Conservation (phyloP, 306 rosid genomes). For the Herpetospermum pedunculosum region DNA sequence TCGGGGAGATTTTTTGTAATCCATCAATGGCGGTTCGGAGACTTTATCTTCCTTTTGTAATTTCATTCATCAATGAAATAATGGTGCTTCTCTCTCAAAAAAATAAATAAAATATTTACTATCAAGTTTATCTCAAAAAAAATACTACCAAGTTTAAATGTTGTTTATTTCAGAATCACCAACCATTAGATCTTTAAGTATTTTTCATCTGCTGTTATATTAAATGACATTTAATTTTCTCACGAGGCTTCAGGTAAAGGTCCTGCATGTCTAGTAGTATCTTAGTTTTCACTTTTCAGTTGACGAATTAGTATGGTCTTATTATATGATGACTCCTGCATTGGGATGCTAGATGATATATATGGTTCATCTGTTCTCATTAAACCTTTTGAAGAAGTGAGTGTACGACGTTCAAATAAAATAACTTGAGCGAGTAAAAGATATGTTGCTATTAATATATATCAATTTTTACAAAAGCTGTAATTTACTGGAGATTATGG, state of each 20-base stretch:
- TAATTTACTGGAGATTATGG: not conserved
- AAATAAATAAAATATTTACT: no score
- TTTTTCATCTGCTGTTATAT: not conserved
- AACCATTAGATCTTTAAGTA: not conserved
- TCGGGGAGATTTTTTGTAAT: no score
- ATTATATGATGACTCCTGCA: not conserved
- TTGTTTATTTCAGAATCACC: not conserved
- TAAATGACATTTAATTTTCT: not conserved
- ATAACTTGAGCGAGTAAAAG: not conserved
- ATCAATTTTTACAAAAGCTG: not conserved
- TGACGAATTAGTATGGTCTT: not conserved
- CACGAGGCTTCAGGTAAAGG: not conserved
- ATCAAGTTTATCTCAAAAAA: not conserved
- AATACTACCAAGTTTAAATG: not conserved
- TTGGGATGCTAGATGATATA: not conserved
- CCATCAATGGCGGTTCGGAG: no score
- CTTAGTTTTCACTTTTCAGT: not conserved
- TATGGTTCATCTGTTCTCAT: not conserved
- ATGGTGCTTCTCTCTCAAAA: no score
- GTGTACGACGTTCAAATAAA: not conserved
- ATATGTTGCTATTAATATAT: not conserved
- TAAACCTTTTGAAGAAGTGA: not conserved
- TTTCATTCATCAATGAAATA: no score
- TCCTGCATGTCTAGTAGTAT: not conserved
- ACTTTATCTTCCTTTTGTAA: no score